Percentiles rank a stretch among this genome's conserved stretches.
Evolutionary conservation across 441 rosid species (phyloP).

Genomic region (Adansonia gregorii): DNA sequence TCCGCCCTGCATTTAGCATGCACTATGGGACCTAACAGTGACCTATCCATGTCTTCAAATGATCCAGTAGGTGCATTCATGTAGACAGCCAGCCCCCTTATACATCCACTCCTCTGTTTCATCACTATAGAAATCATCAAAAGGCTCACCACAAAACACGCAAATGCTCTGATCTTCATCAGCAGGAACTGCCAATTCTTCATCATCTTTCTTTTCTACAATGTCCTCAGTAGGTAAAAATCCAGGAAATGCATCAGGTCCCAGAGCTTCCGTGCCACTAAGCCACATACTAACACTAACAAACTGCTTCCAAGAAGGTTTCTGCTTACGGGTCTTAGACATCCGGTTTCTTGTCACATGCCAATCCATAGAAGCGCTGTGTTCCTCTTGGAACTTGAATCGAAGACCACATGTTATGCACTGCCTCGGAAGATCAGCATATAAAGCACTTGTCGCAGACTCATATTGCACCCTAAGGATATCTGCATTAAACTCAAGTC

Average conservation of each 20-base stretch:
- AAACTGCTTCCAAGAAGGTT: constrained; percentile 95
- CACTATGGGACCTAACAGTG: constrained; percentile 90
- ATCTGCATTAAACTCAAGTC: constrained; percentile 80
- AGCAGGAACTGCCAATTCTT: constrained; percentile 96
- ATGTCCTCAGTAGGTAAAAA: constrained; percentile 72
- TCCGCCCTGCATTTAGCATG: constrained; percentile 97
- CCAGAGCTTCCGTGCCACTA: constrained; percentile 96
- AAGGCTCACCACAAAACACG: constrained; percentile 92
- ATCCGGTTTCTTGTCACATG: constrained; percentile 96
- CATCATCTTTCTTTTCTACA: constrained; percentile 81
- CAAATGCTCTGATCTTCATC: constrained; percentile 91
- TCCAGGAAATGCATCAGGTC: constrained; percentile 89
- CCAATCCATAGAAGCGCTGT: constrained; percentile 99
- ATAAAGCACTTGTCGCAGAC: constrained; percentile 71
- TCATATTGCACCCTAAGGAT: constrained; percentile 80
- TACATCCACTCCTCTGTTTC: constrained; percentile 99
- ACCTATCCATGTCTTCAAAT: constrained; percentile 65
- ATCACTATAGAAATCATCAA: constrained; percentile 95
- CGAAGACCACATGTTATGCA: constrained; percentile 97
- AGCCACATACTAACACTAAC: constrained; percentile 97
- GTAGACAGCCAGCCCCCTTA: constrained; percentile 83
- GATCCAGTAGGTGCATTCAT: constrained; percentile 68
- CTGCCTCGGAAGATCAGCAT: constrained; percentile 93
- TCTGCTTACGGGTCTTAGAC: constrained; percentile 95
- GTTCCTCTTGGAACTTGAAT: constrained; percentile 91